Conservation (phyloP, 768 basidiomycete species). For the Boletus edulis region DNA sequence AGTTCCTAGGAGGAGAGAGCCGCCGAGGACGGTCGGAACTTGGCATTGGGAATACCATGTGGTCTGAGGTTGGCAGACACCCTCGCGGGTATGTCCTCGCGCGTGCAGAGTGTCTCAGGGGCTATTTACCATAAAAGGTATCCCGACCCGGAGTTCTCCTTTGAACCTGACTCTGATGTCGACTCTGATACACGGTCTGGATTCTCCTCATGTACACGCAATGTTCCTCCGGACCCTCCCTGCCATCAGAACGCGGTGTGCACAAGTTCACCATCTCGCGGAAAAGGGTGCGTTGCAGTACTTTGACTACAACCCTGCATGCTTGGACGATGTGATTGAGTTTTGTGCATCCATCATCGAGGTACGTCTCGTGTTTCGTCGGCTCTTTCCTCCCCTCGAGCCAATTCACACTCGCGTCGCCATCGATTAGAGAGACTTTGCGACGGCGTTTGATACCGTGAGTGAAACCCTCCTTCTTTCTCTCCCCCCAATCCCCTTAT, state of each 20-base stretch:
- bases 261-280: constrained; percentile 75
- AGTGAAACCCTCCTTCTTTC: constrained; percentile 20
- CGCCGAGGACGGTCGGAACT: too few species aligned
- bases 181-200: neutral
- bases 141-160: neutral
- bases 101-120: neutral
- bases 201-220: constrained; percentile 32
- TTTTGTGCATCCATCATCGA: constrained; percentile 80
- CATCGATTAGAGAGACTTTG: constrained; percentile 72
- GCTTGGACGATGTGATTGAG: constrained; percentile 62
- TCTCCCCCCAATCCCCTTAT: neutral
- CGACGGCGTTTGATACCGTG: constrained; percentile 61
- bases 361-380: constrained; percentile 39
- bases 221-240: constrained; percentile 81
- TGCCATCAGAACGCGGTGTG: constrained; percentile 86
- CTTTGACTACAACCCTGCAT: constrained; percentile 82
- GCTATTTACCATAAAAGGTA: constrained; percentile 6
- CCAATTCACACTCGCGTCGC: neutral
- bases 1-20: too few species aligned
- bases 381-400: neutral
- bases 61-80: too few species aligned
- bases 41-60: too few species aligned
- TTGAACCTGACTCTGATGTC: neutral
- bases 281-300: constrained; percentile 73
- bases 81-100: too few species aligned